Conservation (phyloP, 106 monocot genomes). For the Amphibolis antarctica region DNA sequence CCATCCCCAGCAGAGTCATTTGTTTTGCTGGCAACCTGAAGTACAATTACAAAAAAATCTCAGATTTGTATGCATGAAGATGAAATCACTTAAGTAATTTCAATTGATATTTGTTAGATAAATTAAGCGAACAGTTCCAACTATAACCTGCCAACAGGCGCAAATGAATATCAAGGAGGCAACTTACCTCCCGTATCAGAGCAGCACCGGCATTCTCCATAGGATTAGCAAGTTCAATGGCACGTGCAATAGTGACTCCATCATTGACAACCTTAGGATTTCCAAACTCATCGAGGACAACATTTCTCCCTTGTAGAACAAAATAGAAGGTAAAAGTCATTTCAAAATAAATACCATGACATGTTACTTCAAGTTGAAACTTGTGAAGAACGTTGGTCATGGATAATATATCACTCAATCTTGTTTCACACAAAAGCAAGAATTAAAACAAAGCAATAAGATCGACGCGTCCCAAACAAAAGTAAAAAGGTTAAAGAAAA, state of each 20-base stretch:
- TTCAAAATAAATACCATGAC: not conserved
- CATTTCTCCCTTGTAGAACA: constrained; percentile 56
- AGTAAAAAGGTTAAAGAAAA: not conserved
- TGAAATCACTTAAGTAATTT: no score
- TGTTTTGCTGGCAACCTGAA: constrained; percentile 69
- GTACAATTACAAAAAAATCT: not conserved
- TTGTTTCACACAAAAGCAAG: not conserved
- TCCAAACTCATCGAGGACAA: constrained; percentile 83
- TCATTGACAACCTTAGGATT: constrained; percentile 82
- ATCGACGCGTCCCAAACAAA: not conserved
- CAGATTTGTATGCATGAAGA: no score
- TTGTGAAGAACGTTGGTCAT: no score
- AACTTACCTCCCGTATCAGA: constrained; percentile 54
- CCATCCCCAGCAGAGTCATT: constrained; percentile 81
- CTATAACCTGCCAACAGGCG: no score
- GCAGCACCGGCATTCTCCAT: constrained; percentile 91
- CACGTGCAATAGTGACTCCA: constrained; percentile 83
- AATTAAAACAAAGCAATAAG: not conserved
- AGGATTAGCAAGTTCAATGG: constrained; percentile 70
- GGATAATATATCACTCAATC: not conserved
- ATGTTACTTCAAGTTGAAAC: no score
- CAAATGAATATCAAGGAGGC: not conserved
- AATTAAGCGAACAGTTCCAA: no score
- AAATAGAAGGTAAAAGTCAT: not conserved
- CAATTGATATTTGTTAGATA: no score